A percentile compares a stretch with the other conserved stretches of the same genome.
These are phyloP conservation scores for Orbilia quercus DNA, from an alignment of 2,329 filamentous ascomycete genomes.

Conservation along the genomic window DNA sequence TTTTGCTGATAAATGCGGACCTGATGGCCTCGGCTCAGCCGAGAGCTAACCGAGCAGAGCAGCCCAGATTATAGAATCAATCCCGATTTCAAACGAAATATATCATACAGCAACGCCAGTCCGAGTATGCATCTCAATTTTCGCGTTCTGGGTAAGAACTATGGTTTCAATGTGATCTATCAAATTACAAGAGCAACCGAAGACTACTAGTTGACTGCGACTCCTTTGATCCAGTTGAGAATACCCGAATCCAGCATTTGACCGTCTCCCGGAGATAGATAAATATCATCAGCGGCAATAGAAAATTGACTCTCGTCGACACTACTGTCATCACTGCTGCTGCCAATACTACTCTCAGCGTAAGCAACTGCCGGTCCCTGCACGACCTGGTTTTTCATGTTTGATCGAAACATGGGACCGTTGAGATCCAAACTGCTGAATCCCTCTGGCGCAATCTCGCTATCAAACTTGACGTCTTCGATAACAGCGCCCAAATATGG, in stretches of 20 bases:
- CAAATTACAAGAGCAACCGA: no score
- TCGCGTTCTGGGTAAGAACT: no score
- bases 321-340: not conserved
- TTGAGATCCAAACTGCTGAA: not conserved
- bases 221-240: not conserved
- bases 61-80: no score
- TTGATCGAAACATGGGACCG: constrained; percentile 13
- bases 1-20: no score
- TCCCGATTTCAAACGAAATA: no score
- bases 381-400: not conserved
- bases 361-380: not conserved
- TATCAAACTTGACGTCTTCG: constrained; percentile 22
- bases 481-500: not conserved
- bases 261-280: not conserved
- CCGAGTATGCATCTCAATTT: no score
- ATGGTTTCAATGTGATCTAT: no score
- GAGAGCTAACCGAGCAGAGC: no score
- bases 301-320: not conserved
- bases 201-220: not conserved
- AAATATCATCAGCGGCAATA: not conserved
- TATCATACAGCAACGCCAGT: no score
- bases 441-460: not conserved
- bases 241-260: constrained; percentile 10
- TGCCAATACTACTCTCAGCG: not conserved
- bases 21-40: no score